phyloP scores from a whole-genome alignment of 345 rosid species.

The Lenwebbia sp. region DNA sequence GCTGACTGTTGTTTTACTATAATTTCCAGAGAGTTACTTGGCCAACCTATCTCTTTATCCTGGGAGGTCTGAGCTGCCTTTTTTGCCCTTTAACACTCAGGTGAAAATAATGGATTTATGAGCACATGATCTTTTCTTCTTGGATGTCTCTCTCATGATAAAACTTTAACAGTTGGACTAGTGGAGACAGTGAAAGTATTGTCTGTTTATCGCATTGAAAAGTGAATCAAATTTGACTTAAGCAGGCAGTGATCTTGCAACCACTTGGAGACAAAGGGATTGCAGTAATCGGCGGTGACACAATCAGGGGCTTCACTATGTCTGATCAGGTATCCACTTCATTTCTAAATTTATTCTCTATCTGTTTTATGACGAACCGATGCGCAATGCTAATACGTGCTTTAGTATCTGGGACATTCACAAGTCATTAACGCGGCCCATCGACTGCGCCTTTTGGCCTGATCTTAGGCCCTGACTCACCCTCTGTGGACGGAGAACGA shows the following conservation, averaged over 20 bases:
- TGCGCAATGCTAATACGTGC: background rate
- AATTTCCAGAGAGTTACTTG: slow-evolving; percentile 67
- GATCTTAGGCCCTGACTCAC: no score
- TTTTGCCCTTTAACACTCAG: slow-evolving; percentile 82
- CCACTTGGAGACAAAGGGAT: slow-evolving; percentile 81
- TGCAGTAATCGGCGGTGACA: slow-evolving; percentile 75
- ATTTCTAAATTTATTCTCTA: background rate
- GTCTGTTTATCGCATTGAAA: background rate
- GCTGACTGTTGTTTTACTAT: background rate
- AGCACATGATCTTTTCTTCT: background rate
- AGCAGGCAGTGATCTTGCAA: slow-evolving; percentile 85
- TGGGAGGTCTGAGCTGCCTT: slow-evolving; percentile 80
- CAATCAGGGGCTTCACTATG: slow-evolving; percentile 76
- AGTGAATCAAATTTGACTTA: slow-evolving; percentile 1
- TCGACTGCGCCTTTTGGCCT: no score
- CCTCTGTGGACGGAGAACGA: no score
- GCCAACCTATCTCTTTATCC: slow-evolving; percentile 90
- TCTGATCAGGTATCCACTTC: slow-evolving; percentile 64
- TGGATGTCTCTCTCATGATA: background rate
- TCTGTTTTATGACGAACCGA: background rate
- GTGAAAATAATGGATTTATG: slow-evolving; percentile 1
- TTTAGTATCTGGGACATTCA: background rate
- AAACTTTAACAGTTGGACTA: background rate
- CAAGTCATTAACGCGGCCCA: background rate
- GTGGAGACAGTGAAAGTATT: background rate